phyloP scores from a whole-genome alignment of 352 stramenopile genomes.

The Phytopythium litorale region DNA sequence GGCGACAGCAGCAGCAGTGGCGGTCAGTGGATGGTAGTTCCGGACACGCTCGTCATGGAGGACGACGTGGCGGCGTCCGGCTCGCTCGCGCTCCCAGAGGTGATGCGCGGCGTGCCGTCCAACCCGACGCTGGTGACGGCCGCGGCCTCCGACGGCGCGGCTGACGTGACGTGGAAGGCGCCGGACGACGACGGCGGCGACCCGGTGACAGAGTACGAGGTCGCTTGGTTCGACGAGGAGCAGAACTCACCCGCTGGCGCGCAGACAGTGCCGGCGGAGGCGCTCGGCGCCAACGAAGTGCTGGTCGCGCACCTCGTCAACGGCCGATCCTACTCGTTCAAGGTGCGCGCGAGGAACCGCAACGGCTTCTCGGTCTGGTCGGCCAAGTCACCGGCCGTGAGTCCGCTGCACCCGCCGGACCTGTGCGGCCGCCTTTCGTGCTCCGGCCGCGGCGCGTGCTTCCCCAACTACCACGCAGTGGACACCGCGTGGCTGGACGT shows the following conservation, averaged over 20 bases:
- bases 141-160: conserved; percentile 44
- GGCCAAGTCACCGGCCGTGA: conserved; percentile 67
- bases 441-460: conserved; percentile 63
- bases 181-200: conserved; percentile 65
- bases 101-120: conserved; percentile 56
- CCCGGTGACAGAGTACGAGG: conserved; percentile 52
- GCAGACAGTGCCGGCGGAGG: conserved; percentile 20
- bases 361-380: conserved; percentile 69
- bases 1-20: neutral
- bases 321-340: conserved; percentile 64
- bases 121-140: conserved; percentile 58
- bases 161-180: conserved; percentile 54
- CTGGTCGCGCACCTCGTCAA: conserved; percentile 50
- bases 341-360: conserved; percentile 58
- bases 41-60: conserved; percentile 2
- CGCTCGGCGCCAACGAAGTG: conserved; percentile 4
- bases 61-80: neutral
- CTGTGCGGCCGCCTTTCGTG: conserved; percentile 59
- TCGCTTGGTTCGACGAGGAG: conserved; percentile 58
- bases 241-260: conserved; percentile 35
- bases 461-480: conserved; percentile 49
- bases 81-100: conserved; percentile 8
- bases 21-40: neutral
- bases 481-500: neutral
- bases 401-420: conserved; percentile 63